Evolutionary conservation across 768 basidiomycete species (phyloP).

Genomic region (Gloeostereum incarnatum): DNA sequence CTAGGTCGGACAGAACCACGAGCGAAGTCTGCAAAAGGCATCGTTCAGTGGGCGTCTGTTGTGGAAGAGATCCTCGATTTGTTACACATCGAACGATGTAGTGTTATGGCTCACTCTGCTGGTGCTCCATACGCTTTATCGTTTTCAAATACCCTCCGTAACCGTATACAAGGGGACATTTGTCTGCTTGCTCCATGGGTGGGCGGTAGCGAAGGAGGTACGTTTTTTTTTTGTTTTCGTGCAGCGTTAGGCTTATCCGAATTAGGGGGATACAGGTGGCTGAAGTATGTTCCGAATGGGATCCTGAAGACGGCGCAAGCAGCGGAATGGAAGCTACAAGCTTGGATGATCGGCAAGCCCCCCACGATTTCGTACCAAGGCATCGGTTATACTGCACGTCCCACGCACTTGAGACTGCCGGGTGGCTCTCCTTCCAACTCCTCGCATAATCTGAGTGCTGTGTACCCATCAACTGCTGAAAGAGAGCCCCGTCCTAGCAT

Average conservation of each 20-base stretch:
- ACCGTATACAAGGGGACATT: constrained; percentile 74
- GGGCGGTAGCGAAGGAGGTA: constrained; percentile 81
- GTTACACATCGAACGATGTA: constrained; percentile 68
- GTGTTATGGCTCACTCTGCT: constrained; percentile 92
- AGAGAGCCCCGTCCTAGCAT: constrained; percentile 54
- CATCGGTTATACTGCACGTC: constrained; percentile 66
- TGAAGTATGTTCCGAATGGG: constrained; percentile 91
- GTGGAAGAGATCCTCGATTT: constrained; percentile 87
- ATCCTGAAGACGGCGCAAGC: constrained; percentile 93
- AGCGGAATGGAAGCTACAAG: constrained; percentile 95
- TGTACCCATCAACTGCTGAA: constrained; percentile 26
- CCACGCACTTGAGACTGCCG: constrained; percentile 13
- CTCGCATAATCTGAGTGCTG: constrained; percentile 15
- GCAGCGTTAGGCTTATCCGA: constrained; percentile 3
- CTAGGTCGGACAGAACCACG: constrained; percentile 77
- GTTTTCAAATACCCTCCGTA: constrained; percentile 65
- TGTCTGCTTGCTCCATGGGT: constrained; percentile 96
- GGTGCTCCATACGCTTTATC: constrained; percentile 93
- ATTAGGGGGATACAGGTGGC: constrained; percentile 85
- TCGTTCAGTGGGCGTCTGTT: constrained; percentile 84
- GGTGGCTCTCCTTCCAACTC: constrained; percentile 1
- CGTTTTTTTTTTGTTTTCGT: constrained; percentile 19
- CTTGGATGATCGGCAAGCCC: constrained; percentile 96
- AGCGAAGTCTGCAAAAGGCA: constrained; percentile 62
- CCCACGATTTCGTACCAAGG: constrained; percentile 79